Evolutionary conservation across 2,329 filamentous ascomycete genomes (phyloP).

Genomic region (Basipetospora sp.): DNA sequence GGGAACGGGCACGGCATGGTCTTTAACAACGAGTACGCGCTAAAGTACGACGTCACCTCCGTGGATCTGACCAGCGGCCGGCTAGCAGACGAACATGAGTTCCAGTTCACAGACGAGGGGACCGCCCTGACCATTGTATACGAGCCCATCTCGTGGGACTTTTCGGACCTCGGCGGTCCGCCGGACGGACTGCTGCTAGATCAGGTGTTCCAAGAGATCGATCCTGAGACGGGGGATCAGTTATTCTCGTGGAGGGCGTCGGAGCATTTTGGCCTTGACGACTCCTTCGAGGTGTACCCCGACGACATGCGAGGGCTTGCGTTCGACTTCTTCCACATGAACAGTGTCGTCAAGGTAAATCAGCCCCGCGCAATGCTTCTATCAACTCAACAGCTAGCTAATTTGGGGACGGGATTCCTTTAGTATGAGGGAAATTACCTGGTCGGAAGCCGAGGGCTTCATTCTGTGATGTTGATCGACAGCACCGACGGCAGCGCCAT

Average conservation of each 20-base stretch:
- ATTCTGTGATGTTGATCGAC: conserved; percentile 16
- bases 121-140: conserved; percentile 29
- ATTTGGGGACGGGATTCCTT: no score
- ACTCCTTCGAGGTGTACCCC: conserved; percentile 11
- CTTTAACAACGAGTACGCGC: conserved; percentile 21
- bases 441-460: conserved; percentile 20
- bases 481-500: conserved; percentile 16
- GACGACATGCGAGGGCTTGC: conserved; percentile 11
- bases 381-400: no score
- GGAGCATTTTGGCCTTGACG: conserved; percentile 16
- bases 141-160: conserved; percentile 18
- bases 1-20: conserved; percentile 18
- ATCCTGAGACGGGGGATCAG: conserved; percentile 21
- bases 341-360: conserved; percentile 20
- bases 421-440: conserved; percentile 21
- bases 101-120: conserved; percentile 25
- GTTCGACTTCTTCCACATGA: conserved; percentile 26
- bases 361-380: no score
- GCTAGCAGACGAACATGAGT: conserved; percentile 26
- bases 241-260: conserved; percentile 24
- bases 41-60: conserved; percentile 23
- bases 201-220: conserved; percentile 25
- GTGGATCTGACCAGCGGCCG: conserved; percentile 17
- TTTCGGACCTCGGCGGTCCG: conserved; percentile 18
- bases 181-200: conserved; percentile 18